phyloP scores from a whole-genome alignment of 2,329 filamentous ascomycete genomes.

The Exophiala oligosperma region DNA sequence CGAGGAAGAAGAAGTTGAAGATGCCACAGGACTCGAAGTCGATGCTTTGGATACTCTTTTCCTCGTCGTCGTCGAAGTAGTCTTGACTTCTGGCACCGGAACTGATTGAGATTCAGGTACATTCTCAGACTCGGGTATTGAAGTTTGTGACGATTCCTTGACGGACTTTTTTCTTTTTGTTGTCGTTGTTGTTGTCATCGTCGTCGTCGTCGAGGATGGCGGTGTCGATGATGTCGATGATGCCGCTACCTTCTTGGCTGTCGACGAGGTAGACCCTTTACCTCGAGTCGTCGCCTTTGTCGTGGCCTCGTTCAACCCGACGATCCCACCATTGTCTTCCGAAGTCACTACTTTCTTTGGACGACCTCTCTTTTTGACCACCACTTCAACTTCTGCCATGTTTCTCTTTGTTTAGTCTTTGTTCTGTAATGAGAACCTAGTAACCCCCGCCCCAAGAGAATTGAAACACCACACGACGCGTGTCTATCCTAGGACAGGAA shows the following conservation, averaged over 20 bases:
- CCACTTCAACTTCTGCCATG: conserved; percentile 11
- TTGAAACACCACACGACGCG: not conserved
- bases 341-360: conserved; percentile 15
- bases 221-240: not conserved
- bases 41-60: no score
- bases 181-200: not conserved
- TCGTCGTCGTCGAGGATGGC: not conserved
- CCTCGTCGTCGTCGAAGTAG: no score
- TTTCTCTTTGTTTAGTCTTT: not conserved
- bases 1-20: not conserved
- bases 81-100: no score
- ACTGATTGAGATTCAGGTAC: no score
- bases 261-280: not conserved
- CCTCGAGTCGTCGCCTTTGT: not conserved
- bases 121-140: no score
- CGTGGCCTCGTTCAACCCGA: no score
- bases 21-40: no score
- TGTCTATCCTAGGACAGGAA: not conserved
- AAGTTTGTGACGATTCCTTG: no score
- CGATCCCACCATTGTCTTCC: not conserved
- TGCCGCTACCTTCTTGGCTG: not conserved
- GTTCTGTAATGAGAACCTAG: no score
- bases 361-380: conserved; percentile 20
- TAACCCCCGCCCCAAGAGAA: no score
- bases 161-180: no score